Evolutionary conservation across 768 basidiomycete species (phyloP).

Genomic region (Suillus occidentalis): DNA sequence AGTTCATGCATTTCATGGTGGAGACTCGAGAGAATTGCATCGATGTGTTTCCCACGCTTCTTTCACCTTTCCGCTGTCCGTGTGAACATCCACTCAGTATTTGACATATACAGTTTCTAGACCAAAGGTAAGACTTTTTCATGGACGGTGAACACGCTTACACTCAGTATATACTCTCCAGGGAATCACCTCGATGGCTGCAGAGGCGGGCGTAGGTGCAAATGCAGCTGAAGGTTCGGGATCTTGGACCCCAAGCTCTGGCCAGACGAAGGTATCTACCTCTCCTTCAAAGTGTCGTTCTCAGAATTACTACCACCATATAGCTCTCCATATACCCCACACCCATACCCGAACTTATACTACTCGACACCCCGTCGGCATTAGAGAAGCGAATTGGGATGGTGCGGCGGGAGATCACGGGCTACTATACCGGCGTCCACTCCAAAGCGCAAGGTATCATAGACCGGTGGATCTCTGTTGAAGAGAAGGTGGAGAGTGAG

Average conservation of each 20-base stretch:
- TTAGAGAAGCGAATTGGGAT: slow-evolving; percentile 78
- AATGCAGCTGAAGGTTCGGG: slow-evolving; percentile 1
- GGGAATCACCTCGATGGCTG: not conserved
- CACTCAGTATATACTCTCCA: not conserved
- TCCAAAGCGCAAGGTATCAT: slow-evolving; percentile 70
- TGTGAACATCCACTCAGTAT: not conserved
- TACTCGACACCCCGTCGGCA: slow-evolving; percentile 72
- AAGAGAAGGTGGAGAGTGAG: slow-evolving; percentile 84
- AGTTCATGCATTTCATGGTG: not conserved
- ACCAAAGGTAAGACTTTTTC: not conserved
- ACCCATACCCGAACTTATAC: slow-evolving; percentile 58
- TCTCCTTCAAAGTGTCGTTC: not conserved
- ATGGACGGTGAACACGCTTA: not conserved
- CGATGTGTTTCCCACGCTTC: not conserved
- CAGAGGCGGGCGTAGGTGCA: not conserved
- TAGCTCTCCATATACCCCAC: slow-evolving; percentile 86
- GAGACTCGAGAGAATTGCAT: not conserved
- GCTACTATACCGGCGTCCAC: slow-evolving; percentile 56
- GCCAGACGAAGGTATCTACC: not conserved
- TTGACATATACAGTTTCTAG: not conserved
- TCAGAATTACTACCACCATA: not conserved
- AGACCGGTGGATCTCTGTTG: slow-evolving; percentile 82
- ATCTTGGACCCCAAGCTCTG: not conserved
- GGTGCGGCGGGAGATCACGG: slow-evolving; percentile 59
- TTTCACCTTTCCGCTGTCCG: not conserved